Percentiles rank a stretch among this genome's conserved stretches.
Conservation (phyloP, 1,284 basidiomycete genomes). For the Marasmius tenuissimus region DNA sequence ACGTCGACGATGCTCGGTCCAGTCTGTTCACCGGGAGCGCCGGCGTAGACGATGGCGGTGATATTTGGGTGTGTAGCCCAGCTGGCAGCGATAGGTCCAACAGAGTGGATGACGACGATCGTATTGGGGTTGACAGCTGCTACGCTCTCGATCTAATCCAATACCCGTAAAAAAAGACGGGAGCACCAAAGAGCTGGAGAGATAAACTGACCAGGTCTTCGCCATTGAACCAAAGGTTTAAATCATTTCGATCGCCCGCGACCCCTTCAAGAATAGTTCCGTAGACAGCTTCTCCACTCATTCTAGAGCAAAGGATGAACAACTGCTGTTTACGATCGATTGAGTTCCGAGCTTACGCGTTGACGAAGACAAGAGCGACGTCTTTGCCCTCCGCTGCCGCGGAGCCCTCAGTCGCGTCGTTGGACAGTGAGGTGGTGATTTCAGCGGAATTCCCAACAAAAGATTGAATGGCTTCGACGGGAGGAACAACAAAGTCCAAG, state of each 20-base stretch:
- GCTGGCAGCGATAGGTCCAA: constrained; percentile 56
- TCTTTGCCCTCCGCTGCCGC: constrained; percentile 52
- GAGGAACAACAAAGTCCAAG: constrained; percentile 42
- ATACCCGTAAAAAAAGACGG: background rate
- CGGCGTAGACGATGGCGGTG: constrained; percentile 66
- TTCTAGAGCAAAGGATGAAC: constrained; percentile 20
- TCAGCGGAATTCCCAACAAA: constrained; percentile 41
- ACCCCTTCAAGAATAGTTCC: constrained; percentile 65
- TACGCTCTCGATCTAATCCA: constrained; percentile 36
- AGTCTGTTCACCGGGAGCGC: constrained; percentile 65
- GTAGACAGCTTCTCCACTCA: constrained; percentile 46
- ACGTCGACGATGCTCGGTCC: constrained; percentile 62
- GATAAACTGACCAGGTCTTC: constrained; percentile 30
- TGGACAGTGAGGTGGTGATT: constrained; percentile 55
- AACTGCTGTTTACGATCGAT: background rate
- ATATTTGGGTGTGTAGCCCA: constrained; percentile 68
- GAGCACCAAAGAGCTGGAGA: background rate
- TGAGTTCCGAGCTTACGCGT: constrained; percentile 40
- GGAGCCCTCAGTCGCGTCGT: constrained; percentile 46
- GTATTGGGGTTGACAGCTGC: constrained; percentile 58
- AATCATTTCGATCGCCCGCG: constrained; percentile 72
- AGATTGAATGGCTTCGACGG: constrained; percentile 49
- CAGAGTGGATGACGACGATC: constrained; percentile 66
- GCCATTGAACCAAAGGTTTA: constrained; percentile 65
- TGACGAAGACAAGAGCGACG: constrained; percentile 66